Evolutionary conservation across 2,329 filamentous ascomycete species (phyloP).

Genomic region (Scedosporium minutisporum): DNA sequence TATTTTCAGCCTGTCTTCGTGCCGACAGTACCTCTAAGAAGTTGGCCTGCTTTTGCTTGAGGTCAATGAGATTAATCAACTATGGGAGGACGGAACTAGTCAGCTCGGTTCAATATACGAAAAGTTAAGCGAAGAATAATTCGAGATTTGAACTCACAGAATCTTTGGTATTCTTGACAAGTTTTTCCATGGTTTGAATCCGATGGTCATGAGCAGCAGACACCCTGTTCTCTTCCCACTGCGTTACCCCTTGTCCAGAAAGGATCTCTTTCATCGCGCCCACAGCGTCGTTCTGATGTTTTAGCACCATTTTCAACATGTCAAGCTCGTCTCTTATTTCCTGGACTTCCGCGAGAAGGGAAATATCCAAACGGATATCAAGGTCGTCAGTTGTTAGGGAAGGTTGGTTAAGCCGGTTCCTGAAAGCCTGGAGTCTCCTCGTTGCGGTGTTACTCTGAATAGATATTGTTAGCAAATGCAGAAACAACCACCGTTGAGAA

Average conservation of each 20-base stretch:
- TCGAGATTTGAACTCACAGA: not conserved
- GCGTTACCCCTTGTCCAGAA: not conserved
- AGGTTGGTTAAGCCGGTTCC: not conserved
- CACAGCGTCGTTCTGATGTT: not conserved
- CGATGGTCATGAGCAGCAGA: not conserved
- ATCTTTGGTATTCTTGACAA: not conserved
- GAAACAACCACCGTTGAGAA: not conserved
- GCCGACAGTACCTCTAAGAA: conserved; percentile 7
- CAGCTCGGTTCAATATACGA: not conserved
- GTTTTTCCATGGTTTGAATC: not conserved
- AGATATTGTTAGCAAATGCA: not conserved
- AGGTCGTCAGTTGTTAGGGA: not conserved
- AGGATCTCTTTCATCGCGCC: not conserved
- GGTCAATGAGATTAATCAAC: conserved; percentile 7
- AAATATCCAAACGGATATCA: conserved; percentile 2
- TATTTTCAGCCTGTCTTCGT: not conserved
- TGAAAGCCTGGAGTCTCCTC: not conserved
- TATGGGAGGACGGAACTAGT: not conserved
- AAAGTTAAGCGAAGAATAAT: not conserved
- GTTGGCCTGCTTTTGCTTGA: conserved; percentile 10
- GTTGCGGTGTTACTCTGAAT: not conserved
- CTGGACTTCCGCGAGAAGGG: conserved; percentile 9
- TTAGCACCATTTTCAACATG: conserved; percentile 7
- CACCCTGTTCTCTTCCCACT: not conserved
- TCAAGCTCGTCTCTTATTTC: conserved; percentile 10